Evolutionary conservation across 768 basidiomycete genomes (phyloP), one percentile per base, ranked within the genome.

Genomic region (Mycena chlorophos): DNA sequence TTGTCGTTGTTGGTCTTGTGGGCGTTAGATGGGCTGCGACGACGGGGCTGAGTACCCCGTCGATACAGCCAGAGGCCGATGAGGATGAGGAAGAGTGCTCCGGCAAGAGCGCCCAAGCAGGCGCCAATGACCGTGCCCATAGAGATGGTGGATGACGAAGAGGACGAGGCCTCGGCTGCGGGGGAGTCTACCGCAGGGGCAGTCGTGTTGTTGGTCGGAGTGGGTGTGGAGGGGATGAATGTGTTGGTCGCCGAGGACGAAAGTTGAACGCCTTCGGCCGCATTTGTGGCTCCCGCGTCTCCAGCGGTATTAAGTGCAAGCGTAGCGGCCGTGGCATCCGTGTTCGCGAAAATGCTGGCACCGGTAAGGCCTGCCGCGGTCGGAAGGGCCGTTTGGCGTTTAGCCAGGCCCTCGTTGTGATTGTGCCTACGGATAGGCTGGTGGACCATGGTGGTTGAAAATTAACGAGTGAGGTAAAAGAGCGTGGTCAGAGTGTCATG

Each of bases 41-140:
- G 71, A 60, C 69, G 74, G 8, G 74, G 75, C 49, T 66, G 70
- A 20, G 73, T 69, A 51, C 79, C 79, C 20, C 83, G 80, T 46
- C 71, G 76, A 68, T 83, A 84, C 54, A 83, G 76, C 73, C 78
- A 81, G 39, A 86, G 53, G 38, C 71, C 80, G 50, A 86, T 69
- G 10, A 84, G 61, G 38, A 82, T 74, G 46, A 88, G 68, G 20
- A 80, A 67, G 28, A 77, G 64, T 27, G 78, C 74, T 42, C 85
- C 80, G 34, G 79, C 78, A 62, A 88, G 77, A 23, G 85, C 82
- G 3, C 79, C 87, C 1, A 87, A 71, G 58, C 87, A 89, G 20
- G 78, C 78, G 3, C 79, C 87, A 29, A 89, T 73, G 29, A 87
- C 86, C 4, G 84, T 80, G 54, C 77, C 73, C 54, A 80, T 61